These are phyloP conservation scores for Cubamyces lactineus DNA, from an alignment of 768 basidiomycete species.

Conservation along the genomic window DNA sequence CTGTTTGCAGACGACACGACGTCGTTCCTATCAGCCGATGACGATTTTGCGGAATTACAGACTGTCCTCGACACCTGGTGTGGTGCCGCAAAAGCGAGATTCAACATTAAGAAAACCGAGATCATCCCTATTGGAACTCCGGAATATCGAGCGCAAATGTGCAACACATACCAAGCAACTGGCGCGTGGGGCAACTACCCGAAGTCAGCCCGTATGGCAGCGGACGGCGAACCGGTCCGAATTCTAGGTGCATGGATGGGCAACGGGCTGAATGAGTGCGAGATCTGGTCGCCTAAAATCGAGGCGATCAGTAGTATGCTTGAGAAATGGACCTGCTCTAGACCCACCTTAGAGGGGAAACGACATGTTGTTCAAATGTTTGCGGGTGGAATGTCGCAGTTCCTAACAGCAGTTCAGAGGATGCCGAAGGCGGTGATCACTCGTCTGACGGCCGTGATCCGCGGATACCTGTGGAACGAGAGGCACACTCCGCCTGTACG, in stretches of 20 bases:
- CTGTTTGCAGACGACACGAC: conserved; percentile 38
- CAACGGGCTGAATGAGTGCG: conserved; percentile 8
- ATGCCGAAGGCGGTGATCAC: conserved; percentile 23
- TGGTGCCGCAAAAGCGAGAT: conserved; percentile 42
- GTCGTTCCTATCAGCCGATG: conserved; percentile 33
- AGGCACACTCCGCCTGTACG: neutral
- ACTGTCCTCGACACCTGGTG: conserved; percentile 44
- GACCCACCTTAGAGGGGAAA: neutral
- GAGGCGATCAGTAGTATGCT: neutral
- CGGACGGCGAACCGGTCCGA: conserved; percentile 5
- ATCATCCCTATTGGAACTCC: conserved; percentile 45
- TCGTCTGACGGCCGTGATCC: neutral
- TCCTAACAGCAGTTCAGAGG: conserved; percentile 28
- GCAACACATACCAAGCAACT: neutral
- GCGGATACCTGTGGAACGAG: conserved; percentile 15
- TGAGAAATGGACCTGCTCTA: conserved; percentile 18
- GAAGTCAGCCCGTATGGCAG: neutral
- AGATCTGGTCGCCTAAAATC: conserved; percentile 15
- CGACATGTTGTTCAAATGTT: conserved; percentile 29
- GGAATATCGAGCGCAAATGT: conserved; percentile 3
- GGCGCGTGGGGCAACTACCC: neutral
- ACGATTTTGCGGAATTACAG: conserved; percentile 33
- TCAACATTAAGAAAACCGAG: conserved; percentile 46
- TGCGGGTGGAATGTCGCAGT: conserved; percentile 30
- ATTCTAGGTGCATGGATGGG: conserved; percentile 28